phyloP scores from a whole-genome alignment of 345 rosid species.

The Acer campestre region DNA sequence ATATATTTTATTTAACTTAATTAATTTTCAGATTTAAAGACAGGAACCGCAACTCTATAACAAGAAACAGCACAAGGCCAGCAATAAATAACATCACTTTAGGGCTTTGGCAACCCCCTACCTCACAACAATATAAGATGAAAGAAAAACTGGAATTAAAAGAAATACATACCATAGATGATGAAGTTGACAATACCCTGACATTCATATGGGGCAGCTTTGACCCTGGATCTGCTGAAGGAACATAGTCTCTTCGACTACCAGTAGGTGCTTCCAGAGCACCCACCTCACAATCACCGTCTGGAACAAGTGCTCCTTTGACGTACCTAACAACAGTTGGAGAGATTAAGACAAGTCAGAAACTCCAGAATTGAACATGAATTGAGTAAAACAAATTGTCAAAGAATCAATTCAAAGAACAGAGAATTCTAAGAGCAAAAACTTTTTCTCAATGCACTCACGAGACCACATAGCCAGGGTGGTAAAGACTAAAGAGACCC shows the following conservation, averaged over 20 bases:
- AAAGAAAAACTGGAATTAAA: background rate
- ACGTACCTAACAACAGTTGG: conserved; percentile 53
- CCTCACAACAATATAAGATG: no score
- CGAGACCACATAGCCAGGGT: background rate
- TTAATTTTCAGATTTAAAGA: no score
- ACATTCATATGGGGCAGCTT: conserved; percentile 85
- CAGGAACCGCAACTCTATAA: background rate
- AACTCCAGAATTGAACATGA: background rate
- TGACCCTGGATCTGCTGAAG: conserved; percentile 82
- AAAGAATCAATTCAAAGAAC: background rate
- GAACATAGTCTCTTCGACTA: conserved; percentile 77
- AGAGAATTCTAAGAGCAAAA: background rate
- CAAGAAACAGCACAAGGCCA: background rate
- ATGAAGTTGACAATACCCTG: conserved; percentile 43
- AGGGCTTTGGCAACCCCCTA: background rate
- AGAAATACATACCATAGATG: conserved; percentile 40
- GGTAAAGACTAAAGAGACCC: background rate
- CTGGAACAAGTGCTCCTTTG: conserved; percentile 78
- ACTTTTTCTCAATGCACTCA: background rate
- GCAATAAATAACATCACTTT: background rate
- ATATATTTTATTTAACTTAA: no score
- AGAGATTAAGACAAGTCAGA: conserved; percentile 11
- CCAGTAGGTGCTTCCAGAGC: conserved; percentile 57
- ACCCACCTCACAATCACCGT: conserved; percentile 29
- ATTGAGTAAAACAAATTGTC: background rate